Percentiles rank a stretch among this genome's conserved stretches.
Evolutionary conservation across 495 filamentous ascomycete species (phyloP).

Genomic region (Hypomontagnella submonticulosa): DNA sequence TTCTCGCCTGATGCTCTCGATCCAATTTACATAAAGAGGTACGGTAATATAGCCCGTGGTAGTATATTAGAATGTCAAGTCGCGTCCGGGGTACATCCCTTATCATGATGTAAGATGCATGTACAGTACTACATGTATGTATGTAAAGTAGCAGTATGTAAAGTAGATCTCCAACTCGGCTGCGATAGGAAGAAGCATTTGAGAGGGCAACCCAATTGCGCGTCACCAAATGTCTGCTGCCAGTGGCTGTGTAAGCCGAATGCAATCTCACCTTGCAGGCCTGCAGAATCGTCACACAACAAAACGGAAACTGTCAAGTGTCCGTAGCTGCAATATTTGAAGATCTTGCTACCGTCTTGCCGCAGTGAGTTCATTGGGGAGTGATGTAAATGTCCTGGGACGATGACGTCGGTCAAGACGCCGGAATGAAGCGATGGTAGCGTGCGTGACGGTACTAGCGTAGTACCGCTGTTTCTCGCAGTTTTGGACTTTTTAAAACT

Average conservation of each 20-base stretch:
- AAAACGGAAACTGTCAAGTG: constrained; percentile 16
- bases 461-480: too few relatives aligned
- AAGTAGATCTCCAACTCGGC: constrained; percentile 18
- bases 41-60: background rate
- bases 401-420: constrained; percentile 34
- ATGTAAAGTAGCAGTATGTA: constrained; percentile 14
- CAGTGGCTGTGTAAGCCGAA: constrained; percentile 25
- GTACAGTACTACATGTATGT: background rate
- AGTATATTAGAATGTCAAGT: background rate
- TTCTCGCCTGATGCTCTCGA: background rate
- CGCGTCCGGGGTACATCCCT: constrained; percentile 9
- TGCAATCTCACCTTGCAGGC: constrained; percentile 2
- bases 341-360: too few relatives aligned
- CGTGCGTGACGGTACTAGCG: constrained; percentile 21
- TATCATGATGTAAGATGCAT: constrained; percentile 28
- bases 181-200: constrained; percentile 16
- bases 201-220: constrained; percentile 25
- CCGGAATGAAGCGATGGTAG: background rate
- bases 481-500: too few relatives aligned
- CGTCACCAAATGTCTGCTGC: constrained; percentile 14
- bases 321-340: background rate
- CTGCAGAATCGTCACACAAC: constrained; percentile 13
- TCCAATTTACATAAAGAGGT: constrained; percentile 2
- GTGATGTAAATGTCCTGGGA: background rate
- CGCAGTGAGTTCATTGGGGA: background rate